Conservation (phyloP, 176 grass and related monocot genomes). For the Echinochloa phyllopogon region DNA sequence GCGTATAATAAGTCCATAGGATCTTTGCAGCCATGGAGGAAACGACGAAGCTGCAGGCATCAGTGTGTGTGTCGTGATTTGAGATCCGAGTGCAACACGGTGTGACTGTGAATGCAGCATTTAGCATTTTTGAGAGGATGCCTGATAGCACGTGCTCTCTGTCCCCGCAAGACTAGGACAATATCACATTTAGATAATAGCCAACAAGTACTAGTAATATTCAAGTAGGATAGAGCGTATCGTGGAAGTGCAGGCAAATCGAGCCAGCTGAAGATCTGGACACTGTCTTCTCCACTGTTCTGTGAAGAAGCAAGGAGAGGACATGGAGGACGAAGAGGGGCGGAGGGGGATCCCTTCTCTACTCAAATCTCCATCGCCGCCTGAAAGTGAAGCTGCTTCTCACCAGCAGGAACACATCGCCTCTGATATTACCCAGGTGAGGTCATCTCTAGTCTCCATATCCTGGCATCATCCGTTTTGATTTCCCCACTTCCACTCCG, state of each 20-base stretch:
- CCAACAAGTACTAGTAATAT: neutral
- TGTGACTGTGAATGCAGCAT: neutral
- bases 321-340: conserved; percentile 6
- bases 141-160: neutral
- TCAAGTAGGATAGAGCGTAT: neutral
- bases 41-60: neutral
- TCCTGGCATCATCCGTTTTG: neutral
- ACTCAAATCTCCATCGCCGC: neutral
- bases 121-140: neutral
- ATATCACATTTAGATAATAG: neutral
- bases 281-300: neutral
- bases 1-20: neutral
- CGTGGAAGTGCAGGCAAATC: neutral
- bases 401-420: conserved; percentile 39
- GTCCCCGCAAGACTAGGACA: neutral
- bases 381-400: neutral
- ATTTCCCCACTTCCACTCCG: neutral
- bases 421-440: conserved; percentile 35
- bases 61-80: neutral
- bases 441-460: neutral
- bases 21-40: neutral
- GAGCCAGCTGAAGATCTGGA: neutral
- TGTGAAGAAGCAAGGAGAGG: neutral
- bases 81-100: too few species aligned
- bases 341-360: conserved; percentile 34